Conservation (phyloP, 1,284 basidiomycete species). For the Gymnopus androsaceus region DNA sequence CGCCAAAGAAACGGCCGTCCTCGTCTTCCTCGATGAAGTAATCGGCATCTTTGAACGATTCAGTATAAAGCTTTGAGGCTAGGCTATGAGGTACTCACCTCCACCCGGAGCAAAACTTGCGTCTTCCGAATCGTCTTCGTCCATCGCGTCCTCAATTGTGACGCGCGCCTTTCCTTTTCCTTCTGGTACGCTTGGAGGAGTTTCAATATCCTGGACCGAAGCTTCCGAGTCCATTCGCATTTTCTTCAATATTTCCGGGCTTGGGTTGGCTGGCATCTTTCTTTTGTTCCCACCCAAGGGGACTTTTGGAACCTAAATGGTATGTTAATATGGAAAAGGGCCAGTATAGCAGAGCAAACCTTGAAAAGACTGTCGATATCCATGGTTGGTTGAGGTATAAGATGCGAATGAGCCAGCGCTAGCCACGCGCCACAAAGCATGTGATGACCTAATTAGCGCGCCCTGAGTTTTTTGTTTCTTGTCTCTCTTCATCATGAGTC, state of each 20-base stretch:
- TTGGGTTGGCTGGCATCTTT: slow-evolving; percentile 81
- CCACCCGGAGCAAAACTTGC: slow-evolving; percentile 42
- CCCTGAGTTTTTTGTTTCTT: neutral
- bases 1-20: slow-evolving; percentile 92
- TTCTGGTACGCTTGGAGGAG: neutral
- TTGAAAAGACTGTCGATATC: slow-evolving; percentile 84
- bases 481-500: slow-evolving; percentile 17
- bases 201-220: slow-evolving; percentile 18
- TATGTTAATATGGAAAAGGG: neutral
- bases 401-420: neutral
- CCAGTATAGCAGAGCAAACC: slow-evolving; percentile 36
- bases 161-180: slow-evolving; percentile 42
- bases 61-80: slow-evolving; percentile 49
- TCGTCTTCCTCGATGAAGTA: slow-evolving; percentile 90
- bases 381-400: slow-evolving; percentile 43
- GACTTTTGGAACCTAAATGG: slow-evolving; percentile 68
- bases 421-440: neutral
- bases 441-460: neutral
- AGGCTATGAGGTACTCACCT: no score
- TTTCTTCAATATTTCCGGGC: slow-evolving; percentile 79
- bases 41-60: slow-evolving; percentile 85
- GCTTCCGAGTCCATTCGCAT: slow-evolving; percentile 57
- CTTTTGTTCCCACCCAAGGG: slow-evolving; percentile 67
- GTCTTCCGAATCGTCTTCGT: slow-evolving; percentile 30
- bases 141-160: slow-evolving; percentile 49